Conservation (phyloP, 352 stramenopile genomes). For the Pythium vanterpoolii region DNA sequence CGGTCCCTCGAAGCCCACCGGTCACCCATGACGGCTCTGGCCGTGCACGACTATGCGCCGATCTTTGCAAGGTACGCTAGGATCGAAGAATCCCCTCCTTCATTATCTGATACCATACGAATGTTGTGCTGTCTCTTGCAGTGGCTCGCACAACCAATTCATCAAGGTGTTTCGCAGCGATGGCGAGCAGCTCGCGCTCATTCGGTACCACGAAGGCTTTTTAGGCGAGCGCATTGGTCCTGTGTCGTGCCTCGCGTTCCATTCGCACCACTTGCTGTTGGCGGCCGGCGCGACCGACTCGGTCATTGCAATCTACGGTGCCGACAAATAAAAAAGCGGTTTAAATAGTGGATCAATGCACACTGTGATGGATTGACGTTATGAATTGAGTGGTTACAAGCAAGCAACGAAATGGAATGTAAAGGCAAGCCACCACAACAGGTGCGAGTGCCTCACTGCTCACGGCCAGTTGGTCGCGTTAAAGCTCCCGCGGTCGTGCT, state of each 20-base stretch:
- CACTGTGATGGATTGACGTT: too few relatives aligned
- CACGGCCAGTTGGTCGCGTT: constrained; percentile 26
- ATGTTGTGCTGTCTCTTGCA: constrained; percentile 20
- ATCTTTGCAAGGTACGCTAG: constrained; percentile 88
- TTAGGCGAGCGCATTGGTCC: constrained; percentile 95
- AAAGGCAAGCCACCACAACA: too few relatives aligned
- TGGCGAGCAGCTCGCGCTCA: constrained; percentile 77
- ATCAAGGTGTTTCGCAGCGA: constrained; percentile 97
- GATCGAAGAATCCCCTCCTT: neutral
- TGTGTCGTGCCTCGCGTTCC: constrained; percentile 96
- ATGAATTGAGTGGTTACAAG: too few relatives aligned
- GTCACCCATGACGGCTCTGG: constrained; percentile 95
- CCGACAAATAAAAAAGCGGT: too few relatives aligned
- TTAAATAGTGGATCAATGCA: too few relatives aligned
- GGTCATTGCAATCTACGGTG: constrained; percentile 93
- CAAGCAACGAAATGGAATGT: too few relatives aligned
- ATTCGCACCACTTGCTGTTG: constrained; percentile 94
- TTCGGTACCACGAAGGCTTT: constrained; percentile 96
- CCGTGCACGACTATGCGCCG: constrained; percentile 94
- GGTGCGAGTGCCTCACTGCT: too few relatives aligned
- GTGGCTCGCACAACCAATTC: constrained; percentile 98
- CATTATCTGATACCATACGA: neutral
- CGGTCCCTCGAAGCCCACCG: constrained; percentile 89
- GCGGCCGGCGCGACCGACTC: constrained; percentile 95
- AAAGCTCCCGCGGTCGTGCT: constrained; percentile 74